These are phyloP conservation scores for Dipteronia sinensis DNA, from an alignment of 345 rosid genomes.

Conservation along the genomic window DNA sequence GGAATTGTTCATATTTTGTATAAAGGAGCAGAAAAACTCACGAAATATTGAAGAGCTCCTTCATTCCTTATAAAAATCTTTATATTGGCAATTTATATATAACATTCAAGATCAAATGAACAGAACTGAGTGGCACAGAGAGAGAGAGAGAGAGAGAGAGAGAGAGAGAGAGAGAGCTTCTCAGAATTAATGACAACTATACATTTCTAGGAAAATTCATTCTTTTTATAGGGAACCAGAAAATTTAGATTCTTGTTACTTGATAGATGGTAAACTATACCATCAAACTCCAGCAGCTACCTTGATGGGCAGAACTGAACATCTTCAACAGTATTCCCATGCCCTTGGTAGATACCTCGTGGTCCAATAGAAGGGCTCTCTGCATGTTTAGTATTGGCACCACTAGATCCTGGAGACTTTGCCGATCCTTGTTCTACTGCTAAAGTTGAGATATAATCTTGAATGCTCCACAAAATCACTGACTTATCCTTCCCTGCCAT, in stretches of 20 bases:
- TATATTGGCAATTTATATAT: neutral
- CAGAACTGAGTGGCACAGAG: neutral
- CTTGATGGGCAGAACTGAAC: slow-evolving; percentile 70
- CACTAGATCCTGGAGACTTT: slow-evolving; percentile 46
- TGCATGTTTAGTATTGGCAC: slow-evolving; percentile 35
- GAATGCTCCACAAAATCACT: slow-evolving; percentile 69
- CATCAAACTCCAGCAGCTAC: slow-evolving; percentile 28
- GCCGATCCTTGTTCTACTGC: slow-evolving; percentile 36
- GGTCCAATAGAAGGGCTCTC: slow-evolving; percentile 52
- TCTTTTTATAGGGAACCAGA: neutral
- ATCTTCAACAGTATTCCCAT: slow-evolving; percentile 66
- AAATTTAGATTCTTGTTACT: neutral
- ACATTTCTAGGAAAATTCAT: neutral
- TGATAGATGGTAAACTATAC: neutral
- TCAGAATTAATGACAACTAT: neutral
- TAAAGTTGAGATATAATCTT: slow-evolving; percentile 56
- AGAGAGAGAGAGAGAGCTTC: neutral
- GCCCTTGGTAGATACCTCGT: slow-evolving; percentile 61
- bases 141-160: no score
- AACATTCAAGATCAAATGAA: neutral
- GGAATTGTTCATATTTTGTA: neutral
- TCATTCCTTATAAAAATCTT: neutral
- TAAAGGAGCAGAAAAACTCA: neutral
- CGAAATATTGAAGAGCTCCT: neutral
- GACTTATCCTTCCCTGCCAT: slow-evolving; percentile 60